Evolutionary conservation across 805 yeast species (phyloP).

Genomic region (Candida sonorensis): DNA sequence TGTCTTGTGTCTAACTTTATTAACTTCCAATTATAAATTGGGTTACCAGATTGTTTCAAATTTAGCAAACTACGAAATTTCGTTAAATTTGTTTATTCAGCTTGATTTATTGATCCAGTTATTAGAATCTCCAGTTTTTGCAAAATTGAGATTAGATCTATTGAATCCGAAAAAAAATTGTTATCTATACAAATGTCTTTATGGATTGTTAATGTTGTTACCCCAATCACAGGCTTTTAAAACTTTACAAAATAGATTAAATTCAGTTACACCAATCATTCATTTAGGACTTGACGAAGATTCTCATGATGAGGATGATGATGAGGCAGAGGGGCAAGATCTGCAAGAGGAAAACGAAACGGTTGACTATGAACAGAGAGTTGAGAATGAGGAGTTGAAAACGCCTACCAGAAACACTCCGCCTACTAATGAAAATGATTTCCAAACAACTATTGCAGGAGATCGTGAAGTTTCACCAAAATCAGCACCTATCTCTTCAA

Average conservation of each 20-base stretch:
- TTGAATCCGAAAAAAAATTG: slow-evolving; percentile 81
- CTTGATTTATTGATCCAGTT: slow-evolving; percentile 85
- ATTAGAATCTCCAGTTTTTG: slow-evolving; percentile 87
- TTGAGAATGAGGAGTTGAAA: not conserved
- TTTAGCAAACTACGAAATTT: slow-evolving; percentile 77
- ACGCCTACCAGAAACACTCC: not conserved
- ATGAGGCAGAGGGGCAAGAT: no score
- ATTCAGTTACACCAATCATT: slow-evolving; percentile 42
- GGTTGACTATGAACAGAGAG: not conserved
- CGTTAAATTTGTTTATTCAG: slow-evolving; percentile 74
- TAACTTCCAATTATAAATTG: slow-evolving; percentile 83
- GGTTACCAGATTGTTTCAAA: slow-evolving; percentile 77
- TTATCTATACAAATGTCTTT: slow-evolving; percentile 75
- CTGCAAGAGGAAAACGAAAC: no score
- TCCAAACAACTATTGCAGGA: no score
- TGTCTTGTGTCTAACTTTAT: slow-evolving; percentile 72
- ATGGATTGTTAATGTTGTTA: slow-evolving; percentile 86
- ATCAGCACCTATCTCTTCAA: no score
- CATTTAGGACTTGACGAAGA: slow-evolving; percentile 20
- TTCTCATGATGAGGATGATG: slow-evolving; percentile 21
- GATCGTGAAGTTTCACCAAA: no score
- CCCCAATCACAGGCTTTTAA: slow-evolving; percentile 91
- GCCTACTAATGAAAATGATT: no score
- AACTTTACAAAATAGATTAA: slow-evolving; percentile 71
- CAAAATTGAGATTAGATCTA: slow-evolving; percentile 79